Percentiles rank a stretch among this genome's conserved stretches.
Evolutionary conservation across 164 flowering plant species (phyloP).

Genomic region (Liriodendron chinense): DNA sequence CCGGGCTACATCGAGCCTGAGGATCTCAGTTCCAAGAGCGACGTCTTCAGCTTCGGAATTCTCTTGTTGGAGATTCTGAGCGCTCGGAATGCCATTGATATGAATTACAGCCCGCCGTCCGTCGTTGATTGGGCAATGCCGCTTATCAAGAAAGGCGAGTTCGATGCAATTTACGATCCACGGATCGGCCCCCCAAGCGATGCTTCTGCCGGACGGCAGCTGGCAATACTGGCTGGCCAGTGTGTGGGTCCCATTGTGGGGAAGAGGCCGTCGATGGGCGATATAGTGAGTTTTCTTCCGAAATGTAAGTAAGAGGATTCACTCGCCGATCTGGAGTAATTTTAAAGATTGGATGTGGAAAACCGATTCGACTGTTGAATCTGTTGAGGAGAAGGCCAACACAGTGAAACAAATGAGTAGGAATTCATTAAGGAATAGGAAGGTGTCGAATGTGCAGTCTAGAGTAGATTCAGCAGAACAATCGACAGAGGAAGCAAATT

Average conservation of each 20-base stretch:
- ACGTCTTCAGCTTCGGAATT: slow-evolving; percentile 79
- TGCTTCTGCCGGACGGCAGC: slow-evolving; percentile 30
- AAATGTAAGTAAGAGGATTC: slow-evolving; percentile 26
- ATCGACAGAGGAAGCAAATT: no score
- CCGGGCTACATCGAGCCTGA: slow-evolving; percentile 65
- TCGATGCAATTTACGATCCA: slow-evolving; percentile 40
- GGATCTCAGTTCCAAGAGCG: slow-evolving; percentile 60
- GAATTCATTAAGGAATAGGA: slow-evolving; percentile 32
- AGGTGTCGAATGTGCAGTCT: slow-evolving; percentile 44
- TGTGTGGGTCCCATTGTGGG: slow-evolving; percentile 58
- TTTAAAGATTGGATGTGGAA: slow-evolving; percentile 37
- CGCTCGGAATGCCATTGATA: slow-evolving; percentile 79
- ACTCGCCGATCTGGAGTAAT: slow-evolving; percentile 36
- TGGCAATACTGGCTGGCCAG: slow-evolving; percentile 52
- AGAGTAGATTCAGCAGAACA: no score
- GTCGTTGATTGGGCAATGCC: slow-evolving; percentile 87
- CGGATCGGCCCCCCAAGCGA: slow-evolving; percentile 45
- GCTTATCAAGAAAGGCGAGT: slow-evolving; percentile 41
- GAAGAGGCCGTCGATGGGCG: slow-evolving; percentile 71
- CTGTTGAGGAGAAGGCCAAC: slow-evolving; percentile 25
- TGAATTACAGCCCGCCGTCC: slow-evolving; percentile 76
- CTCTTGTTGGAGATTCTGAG: slow-evolving; percentile 63
- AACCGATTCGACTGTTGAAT: slow-evolving; percentile 16
- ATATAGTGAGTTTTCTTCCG: slow-evolving; percentile 64
- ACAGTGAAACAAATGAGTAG: slow-evolving; percentile 26